Base-by-base conservation (phyloP, 2,329 filamentous ascomycete genomes). In the Fusarium pseudoanthophilum region DNA sequence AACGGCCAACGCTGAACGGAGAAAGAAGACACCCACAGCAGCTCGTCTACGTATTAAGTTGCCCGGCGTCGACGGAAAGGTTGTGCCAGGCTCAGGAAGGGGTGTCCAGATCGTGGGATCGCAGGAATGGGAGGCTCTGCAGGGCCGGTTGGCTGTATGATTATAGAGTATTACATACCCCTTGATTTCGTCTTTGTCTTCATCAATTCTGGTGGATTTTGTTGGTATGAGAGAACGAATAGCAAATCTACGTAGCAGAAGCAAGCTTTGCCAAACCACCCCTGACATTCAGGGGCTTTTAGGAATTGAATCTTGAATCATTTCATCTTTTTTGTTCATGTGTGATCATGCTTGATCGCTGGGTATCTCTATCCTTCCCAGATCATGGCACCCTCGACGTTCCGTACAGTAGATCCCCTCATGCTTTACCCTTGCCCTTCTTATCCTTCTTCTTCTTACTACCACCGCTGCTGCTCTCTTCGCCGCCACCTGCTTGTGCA, bases 111-210 rank as follows among this genome's bases (percentile, higher is more conserved):
- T 90, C 77, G 84, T 87, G 7, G 87, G 87, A 67, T 86, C 85
- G 24, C 80, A 82, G 59, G 87, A 89, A 79, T 90, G 88, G 88
- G 87, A 89, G 73, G 84, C 83, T 20, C 75, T 89, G 63, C 86
- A 88, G 78, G 86, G 84, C 49, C 76, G 80, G 32, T 67, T 80
- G 42, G 76, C 71, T 69, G 76, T 79, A 69, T 82, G 69, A 80
- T 83, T 60, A 60, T 59, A 70, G 68, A 67, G 26, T 49, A 64
- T 63, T 67, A 77, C 73, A 78, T 75, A 78, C 75, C 75, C 76
- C 72, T 58, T 51, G 67, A 60, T 72, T 57, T 59, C 69, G 45
- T 36, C 53, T 52, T 74, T 60, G 45, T 66, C 30, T 60, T 63
- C 42, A 55, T 53, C 40, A 28, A n/a, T 72, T 64, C 51, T 46